Evolutionary conservation across 306 rosid genomes (phyloP), one percentile per base, ranked within the genome.

Genomic region (Cucumis cinereus): DNA sequence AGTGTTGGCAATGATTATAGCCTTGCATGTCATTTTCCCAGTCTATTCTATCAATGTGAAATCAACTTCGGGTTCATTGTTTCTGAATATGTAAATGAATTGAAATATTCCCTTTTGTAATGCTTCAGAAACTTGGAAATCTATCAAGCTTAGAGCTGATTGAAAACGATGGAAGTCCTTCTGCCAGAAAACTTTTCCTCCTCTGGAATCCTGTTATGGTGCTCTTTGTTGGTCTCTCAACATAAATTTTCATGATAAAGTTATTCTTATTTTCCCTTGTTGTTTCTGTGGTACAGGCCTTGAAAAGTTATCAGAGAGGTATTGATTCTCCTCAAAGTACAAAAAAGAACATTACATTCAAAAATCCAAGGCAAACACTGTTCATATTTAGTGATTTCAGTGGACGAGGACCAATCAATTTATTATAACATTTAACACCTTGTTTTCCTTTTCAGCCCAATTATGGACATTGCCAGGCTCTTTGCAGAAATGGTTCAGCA

Each of bases 401-500:
- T 36, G 57, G 62, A 80, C 9, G 49, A 67, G 33, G 20, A 50
- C n/a, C 24, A 58, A 73, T 28, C 30, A 9, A 8, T 45, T 30
- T 49, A 15, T 79, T 36, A 54, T 50, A 10, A 36, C 8, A 24
- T 74, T 20, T 26, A 53, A 78, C 20, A 67, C 74, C 54, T 78
- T 45, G 23, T 72, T 80, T 73, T 43, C 52, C 62, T 79, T 85
- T 80, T 87, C 97, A 91, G 96, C 87, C 82, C 96, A 41, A 85
- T 89, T 73, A 73, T 83, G 84, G 92, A 86, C 73, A 80, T 85
- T 55, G 87, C 98, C 1, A 80, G 85, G 76, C 96, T 91, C 62
- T 88, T 94, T 78, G 97, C 96, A 13, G 98, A 94, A 87, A 91
- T 94, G 98, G 91, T 94, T 79, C 96, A 87, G 89, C 98, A 94